Evolutionary conservation across 495 filamentous ascomycete species (phyloP).

Genomic region (Elasticomyces elasticus): DNA sequence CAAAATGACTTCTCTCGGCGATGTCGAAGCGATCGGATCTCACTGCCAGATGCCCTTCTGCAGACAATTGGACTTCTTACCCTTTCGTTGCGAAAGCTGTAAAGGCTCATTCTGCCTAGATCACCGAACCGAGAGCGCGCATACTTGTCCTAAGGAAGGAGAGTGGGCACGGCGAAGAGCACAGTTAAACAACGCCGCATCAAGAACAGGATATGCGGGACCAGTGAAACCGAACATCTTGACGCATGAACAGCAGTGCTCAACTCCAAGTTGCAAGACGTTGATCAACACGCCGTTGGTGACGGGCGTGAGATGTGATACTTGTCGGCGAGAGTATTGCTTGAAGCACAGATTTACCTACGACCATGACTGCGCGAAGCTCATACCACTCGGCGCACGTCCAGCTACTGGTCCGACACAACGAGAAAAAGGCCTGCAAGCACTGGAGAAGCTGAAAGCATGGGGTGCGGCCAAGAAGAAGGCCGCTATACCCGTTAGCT

Average conservation of each 20-base stretch:
- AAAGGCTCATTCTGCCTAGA: constrained; percentile 72
- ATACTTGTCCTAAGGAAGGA: constrained; percentile 70
- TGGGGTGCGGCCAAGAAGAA: constrained; percentile 49
- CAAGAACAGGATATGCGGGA: constrained; percentile 1
- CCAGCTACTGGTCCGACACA: constrained; percentile 34
- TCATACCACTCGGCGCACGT: constrained; percentile 58
- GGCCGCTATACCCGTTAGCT: constrained; percentile 37
- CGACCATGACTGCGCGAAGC: constrained; percentile 73
- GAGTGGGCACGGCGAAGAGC: constrained; percentile 67
- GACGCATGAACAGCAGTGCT: constrained; percentile 60
- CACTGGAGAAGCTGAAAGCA: constrained; percentile 52
- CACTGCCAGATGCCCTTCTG: constrained; percentile 90
- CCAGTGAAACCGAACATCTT: constrained; percentile 45
- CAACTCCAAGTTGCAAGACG: constrained; percentile 67
- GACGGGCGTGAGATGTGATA: constrained; percentile 68
- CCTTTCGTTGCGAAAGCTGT: constrained; percentile 89
- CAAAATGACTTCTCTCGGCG: constrained; percentile 51
- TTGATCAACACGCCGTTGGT: constrained; percentile 68
- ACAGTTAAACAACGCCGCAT: constrained; percentile 18
- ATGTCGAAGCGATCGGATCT: constrained; percentile 73
- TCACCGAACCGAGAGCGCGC: constrained; percentile 78
- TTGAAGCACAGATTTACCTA: constrained; percentile 81
- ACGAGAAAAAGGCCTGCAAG: constrained; percentile 46
- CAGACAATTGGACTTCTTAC: constrained; percentile 80
- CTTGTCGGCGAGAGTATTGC: constrained; percentile 80